A percentile compares a stretch with the other conserved stretches of the same genome.
phyloP scores from a whole-genome alignment of 768 basidiomycete genomes.

The Suillus occidentalis region DNA sequence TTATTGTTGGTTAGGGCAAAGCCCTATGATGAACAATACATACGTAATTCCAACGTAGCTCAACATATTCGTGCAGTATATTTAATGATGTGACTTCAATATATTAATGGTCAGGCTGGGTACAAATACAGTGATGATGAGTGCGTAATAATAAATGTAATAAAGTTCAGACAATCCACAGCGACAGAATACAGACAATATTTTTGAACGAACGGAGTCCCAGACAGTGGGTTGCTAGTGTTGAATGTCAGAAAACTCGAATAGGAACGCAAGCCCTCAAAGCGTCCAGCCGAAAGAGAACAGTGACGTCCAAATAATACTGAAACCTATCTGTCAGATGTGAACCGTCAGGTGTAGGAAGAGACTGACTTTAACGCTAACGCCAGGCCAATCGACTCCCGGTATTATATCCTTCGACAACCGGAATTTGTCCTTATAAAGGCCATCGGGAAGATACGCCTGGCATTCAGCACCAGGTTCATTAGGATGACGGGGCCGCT shows the following conservation, averaged over 20 bases:
- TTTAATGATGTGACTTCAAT: too few species aligned
- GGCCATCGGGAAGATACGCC: constrained; percentile 61
- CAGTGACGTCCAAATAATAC: constrained; percentile 76
- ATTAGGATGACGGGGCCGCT: constrained; percentile 49
- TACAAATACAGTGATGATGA: neutral
- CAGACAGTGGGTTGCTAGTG: constrained; percentile 34
- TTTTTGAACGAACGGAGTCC: neutral
- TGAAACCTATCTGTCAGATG: constrained; percentile 25
- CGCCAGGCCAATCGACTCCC: constrained; percentile 62
- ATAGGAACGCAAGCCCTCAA: constrained; percentile 63
- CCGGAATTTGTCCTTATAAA: constrained; percentile 58
- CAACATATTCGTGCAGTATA: too few species aligned
- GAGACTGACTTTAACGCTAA: constrained; percentile 62
- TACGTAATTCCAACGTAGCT: too few species aligned
- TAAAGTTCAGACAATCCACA: neutral
- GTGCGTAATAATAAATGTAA: neutral
- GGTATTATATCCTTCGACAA: constrained; percentile 62
- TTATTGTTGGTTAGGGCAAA: too few species aligned
- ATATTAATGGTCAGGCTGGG: neutral
- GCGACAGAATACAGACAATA: neutral
- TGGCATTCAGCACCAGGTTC: constrained; percentile 48
- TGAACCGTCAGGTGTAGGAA: neutral
- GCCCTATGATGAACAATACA: too few species aligned
- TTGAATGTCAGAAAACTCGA: constrained; percentile 49
- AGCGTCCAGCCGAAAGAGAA: constrained; percentile 63